Percentiles rank a stretch among this genome's conserved stretches.
Conservation (phyloP, 768 basidiomycete genomes). For the Rhizopogon vinicolor region DNA sequence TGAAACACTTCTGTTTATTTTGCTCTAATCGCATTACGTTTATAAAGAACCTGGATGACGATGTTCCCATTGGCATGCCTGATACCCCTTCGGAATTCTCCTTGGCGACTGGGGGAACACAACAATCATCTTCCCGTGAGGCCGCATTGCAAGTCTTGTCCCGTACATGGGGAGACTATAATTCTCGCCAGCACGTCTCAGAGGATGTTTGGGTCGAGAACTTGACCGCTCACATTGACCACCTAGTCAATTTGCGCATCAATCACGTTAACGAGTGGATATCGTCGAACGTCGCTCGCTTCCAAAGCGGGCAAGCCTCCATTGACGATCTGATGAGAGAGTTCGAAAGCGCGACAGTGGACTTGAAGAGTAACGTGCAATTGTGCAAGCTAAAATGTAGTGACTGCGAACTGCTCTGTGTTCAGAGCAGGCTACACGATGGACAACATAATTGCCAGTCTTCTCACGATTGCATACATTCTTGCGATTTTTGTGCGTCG, state of each 20-base stretch:
- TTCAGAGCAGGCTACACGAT: constrained; percentile 42
- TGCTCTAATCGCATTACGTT: not conserved
- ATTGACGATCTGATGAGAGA: constrained; percentile 41
- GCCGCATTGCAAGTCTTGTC: constrained; percentile 10
- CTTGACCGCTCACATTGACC: constrained; percentile 34
- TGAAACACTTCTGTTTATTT: not conserved
- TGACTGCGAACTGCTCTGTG: constrained; percentile 44
- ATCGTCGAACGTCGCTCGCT: constrained; percentile 41
- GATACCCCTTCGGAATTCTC: constrained; percentile 37
- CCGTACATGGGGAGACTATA: constrained; percentile 26
- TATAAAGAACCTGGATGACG: constrained; percentile 50
- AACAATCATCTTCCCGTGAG: constrained; percentile 16
- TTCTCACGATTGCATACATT: constrained; percentile 38
- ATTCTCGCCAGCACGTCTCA: constrained; percentile 25
- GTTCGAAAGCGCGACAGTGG: constrained; percentile 39
- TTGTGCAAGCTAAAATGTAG: constrained; percentile 47
- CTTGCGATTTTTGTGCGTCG: constrained; percentile 40
- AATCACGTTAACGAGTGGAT: constrained; percentile 50
- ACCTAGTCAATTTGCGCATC: constrained; percentile 38
- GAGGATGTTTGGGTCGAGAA: constrained; percentile 40
- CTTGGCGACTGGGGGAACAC: constrained; percentile 12
- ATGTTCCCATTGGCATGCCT: constrained; percentile 29
- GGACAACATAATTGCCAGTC: constrained; percentile 47
- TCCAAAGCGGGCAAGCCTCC: constrained; percentile 37
- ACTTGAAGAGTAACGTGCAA: constrained; percentile 40